Conservation (phyloP, 2,329 filamentous ascomycete species). For the Penicillium olsonii region DNA sequence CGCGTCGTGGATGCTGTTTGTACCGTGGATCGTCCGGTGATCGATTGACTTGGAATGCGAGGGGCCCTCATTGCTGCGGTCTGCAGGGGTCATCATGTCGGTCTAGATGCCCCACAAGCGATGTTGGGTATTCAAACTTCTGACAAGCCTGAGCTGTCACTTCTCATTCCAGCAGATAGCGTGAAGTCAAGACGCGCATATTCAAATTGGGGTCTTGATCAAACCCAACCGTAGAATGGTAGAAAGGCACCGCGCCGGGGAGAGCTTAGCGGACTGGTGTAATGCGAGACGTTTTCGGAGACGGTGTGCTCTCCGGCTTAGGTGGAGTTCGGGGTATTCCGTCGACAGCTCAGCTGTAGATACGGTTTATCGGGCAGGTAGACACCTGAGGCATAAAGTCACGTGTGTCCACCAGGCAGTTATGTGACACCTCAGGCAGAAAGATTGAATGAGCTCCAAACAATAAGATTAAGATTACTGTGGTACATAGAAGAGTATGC, state of each 20-base stretch:
- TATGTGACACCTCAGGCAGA: too few species aligned
- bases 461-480: too few species aligned
- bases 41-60: neutral
- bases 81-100: constrained; percentile 7
- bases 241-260: too few species aligned
- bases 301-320: neutral
- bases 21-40: neutral
- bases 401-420: too few species aligned
- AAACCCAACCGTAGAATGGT: too few species aligned
- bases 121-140: neutral
- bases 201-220: too few species aligned
- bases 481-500: too few species aligned
- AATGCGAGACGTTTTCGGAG: neutral
- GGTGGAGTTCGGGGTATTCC: constrained; percentile 8
- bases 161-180: constrained; percentile 1
- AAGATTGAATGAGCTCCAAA: neutral
- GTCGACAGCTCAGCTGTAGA: constrained; percentile 5
- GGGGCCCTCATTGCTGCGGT: constrained; percentile 1
- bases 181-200: neutral
- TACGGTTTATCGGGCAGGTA: constrained; percentile 13
- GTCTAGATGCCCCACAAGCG: neutral
- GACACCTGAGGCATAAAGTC: constrained; percentile 4
- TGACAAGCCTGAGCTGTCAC: neutral
- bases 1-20: neutral
- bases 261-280: too few species aligned